Evolutionary conservation across 202 grass and related monocot species (phyloP).

Genomic region (Eragrostis tef): DNA sequence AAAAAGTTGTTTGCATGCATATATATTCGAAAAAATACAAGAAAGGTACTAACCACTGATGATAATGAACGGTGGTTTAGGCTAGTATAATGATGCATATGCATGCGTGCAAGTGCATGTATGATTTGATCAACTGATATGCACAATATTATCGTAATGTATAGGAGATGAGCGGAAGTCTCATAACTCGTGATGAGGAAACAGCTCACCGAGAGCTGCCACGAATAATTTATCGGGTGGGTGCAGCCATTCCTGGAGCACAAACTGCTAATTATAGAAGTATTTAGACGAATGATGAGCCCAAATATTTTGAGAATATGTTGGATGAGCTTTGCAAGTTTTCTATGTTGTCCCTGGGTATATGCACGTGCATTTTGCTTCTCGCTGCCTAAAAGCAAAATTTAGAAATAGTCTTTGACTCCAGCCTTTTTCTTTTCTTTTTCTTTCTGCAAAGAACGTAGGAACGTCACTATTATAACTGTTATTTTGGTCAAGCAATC

Average conservation of each 20-base stretch:
- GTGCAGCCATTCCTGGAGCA: background rate
- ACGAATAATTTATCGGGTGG: background rate
- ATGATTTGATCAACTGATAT: background rate
- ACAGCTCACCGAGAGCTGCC: background rate
- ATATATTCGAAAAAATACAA: background rate
- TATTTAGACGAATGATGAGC: background rate
- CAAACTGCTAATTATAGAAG: background rate
- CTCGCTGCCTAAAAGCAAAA: background rate
- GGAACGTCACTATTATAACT: no score
- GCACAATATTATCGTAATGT: background rate
- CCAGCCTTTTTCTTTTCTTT: background rate
- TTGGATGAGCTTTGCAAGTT: background rate
- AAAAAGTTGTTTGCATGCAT: background rate
- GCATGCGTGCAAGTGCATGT: background rate
- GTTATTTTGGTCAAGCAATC: no score
- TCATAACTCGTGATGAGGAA: background rate
- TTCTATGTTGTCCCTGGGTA: background rate
- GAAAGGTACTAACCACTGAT: background rate
- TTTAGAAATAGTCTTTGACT: background rate
- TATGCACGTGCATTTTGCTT: background rate
- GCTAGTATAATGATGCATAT: background rate
- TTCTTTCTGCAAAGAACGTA: no score
- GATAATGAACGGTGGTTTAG: conserved; percentile 1
- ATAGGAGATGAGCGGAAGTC: background rate
- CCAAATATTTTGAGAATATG: background rate